Conservation (phyloP, 306 rosid genomes). For the Purshia tridentata region DNA sequence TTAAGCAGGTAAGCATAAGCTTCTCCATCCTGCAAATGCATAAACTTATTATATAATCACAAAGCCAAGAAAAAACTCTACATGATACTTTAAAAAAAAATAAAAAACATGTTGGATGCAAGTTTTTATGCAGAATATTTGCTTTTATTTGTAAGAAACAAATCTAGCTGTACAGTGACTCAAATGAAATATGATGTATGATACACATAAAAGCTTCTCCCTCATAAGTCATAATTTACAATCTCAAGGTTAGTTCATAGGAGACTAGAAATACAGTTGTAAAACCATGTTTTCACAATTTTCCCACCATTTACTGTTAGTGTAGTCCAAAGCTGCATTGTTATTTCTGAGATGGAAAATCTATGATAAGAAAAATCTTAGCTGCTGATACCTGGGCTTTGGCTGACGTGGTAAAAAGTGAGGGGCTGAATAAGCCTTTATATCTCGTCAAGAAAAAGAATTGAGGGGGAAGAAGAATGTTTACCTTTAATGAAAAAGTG, state of each 20-base stretch:
- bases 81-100: conserved; percentile 19
- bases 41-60: conserved; percentile 6
- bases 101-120: conserved; percentile 1
- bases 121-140: not conserved
- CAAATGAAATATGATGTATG: not conserved
- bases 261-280: not conserved
- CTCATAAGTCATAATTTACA: not conserved
- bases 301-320: no score
- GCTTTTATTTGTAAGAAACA: not conserved
- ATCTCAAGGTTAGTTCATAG: not conserved
- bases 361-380: no score
- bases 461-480: no score
- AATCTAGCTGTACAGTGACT: not conserved
- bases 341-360: no score
- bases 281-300: not conserved
- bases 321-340: no score
- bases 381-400: no score
- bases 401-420: no score
- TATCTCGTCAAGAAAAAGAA: no score
- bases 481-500: not conserved
- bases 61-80: not conserved
- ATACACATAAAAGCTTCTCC: not conserved
- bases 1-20: conserved; percentile 94
- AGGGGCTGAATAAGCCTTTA: no score
- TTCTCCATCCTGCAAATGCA: conserved; percentile 81